phyloP scores from a whole-genome alignment of 306 rosid species.

The Vigna mungo region DNA sequence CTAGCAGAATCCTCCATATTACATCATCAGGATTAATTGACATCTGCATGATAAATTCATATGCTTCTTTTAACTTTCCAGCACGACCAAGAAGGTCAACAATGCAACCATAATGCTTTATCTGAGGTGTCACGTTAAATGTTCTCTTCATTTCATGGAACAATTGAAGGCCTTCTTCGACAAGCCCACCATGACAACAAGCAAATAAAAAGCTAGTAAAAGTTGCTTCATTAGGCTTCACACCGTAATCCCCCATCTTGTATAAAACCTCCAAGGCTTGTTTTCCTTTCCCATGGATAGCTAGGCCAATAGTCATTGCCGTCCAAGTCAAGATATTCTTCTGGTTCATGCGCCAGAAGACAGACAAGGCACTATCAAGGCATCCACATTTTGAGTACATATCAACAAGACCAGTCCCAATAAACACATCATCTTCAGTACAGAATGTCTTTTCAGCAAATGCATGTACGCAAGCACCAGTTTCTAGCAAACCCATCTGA shows the following conservation, averaged over 20 bases:
- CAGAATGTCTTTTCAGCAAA: constrained; percentile 60
- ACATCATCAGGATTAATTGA: constrained; percentile 63
- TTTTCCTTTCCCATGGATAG: constrained; percentile 77
- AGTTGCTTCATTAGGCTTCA: constrained; percentile 66
- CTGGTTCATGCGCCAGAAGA: constrained; percentile 60
- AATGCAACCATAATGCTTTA: constrained; percentile 72
- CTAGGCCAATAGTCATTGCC: constrained; percentile 75
- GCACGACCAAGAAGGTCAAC: constrained; percentile 79
- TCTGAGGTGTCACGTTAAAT: constrained; percentile 55
- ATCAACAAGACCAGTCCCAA: constrained; percentile 82
- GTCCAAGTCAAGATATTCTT: constrained; percentile 83
- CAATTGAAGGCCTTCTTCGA: constrained; percentile 50
- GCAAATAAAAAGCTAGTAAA: constrained; percentile 62
- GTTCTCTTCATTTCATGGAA: constrained; percentile 53
- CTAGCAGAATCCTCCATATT: constrained; percentile 76
- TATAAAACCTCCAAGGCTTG: constrained; percentile 67
- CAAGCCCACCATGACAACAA: constrained; percentile 72
- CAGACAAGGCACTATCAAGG: constrained; percentile 56
- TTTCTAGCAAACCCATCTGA: constrained; percentile 66
- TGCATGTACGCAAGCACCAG: constrained; percentile 73
- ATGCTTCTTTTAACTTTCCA: constrained; percentile 69
- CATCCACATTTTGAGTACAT: constrained; percentile 91
- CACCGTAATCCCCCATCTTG: constrained; percentile 59
- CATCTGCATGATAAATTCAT: constrained; percentile 63
- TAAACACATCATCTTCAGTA: constrained; percentile 68